Conservation (phyloP, 73 alveolate genomes). For the Paramecium sexaurelia region DNA sequence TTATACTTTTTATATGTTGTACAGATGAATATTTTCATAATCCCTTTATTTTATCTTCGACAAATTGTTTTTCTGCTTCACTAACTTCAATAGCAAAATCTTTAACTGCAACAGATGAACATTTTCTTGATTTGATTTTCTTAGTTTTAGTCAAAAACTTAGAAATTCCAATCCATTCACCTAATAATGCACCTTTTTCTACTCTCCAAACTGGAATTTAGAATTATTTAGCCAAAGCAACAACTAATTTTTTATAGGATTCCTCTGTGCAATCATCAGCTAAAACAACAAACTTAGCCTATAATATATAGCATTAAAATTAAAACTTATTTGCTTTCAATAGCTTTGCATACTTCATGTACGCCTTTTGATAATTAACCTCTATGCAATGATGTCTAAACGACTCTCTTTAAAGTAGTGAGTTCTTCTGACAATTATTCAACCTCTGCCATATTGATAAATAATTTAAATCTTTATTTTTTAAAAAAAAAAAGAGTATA, state of each 20-base stretch:
- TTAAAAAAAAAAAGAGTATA: neutral
- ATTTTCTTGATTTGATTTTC: constrained; percentile 50
- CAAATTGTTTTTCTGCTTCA: constrained; percentile 36
- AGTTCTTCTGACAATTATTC: constrained; percentile 38
- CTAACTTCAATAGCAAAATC: constrained; percentile 50
- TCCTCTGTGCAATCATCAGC: constrained; percentile 48
- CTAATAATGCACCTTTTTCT: constrained; percentile 41
- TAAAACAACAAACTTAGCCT: constrained; percentile 56
- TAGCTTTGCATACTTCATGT: constrained; percentile 62
- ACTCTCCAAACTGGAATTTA: constrained; percentile 46
- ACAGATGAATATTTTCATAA: constrained; percentile 11
- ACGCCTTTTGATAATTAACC: constrained; percentile 50
- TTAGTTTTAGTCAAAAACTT: constrained; percentile 39
- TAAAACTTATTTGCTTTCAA: constrained; percentile 40
- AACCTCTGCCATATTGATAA: constrained; percentile 32
- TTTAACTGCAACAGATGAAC: constrained; percentile 51
- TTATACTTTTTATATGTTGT: neutral
- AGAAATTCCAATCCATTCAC: constrained; percentile 61
- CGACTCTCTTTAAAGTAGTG: constrained; percentile 41
- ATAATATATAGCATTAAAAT: neutral
- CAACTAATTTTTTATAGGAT: constrained; percentile 30
- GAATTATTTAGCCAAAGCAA: constrained; percentile 55
- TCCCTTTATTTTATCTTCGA: constrained; percentile 40
- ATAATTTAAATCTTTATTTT: constrained; percentile 12
- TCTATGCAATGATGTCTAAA: constrained; percentile 50